phyloP scores from a whole-genome alignment of 208 protist genomes.

The Herpetomonas samuelpessoai region DNA sequence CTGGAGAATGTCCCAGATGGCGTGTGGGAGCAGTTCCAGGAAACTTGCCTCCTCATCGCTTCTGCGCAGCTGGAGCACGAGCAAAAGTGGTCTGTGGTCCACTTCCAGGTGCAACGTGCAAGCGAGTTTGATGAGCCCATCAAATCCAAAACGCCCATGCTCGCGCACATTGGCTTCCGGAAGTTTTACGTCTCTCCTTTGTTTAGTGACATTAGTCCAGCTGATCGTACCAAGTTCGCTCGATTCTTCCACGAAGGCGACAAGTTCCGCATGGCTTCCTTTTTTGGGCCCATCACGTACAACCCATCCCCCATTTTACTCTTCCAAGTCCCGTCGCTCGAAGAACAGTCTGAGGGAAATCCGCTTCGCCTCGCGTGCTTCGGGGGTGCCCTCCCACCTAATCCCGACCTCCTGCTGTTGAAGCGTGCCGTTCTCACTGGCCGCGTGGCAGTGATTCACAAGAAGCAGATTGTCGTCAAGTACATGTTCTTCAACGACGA shows the following conservation, averaged over 20 bases:
- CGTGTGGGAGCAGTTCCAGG: slow-evolving; percentile 34
- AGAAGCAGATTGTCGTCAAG: slow-evolving; percentile 94
- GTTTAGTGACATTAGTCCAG: slow-evolving; percentile 80
- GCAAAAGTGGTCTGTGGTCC: slow-evolving; percentile 90
- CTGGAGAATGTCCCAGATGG: slow-evolving; percentile 51
- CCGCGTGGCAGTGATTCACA: slow-evolving; percentile 86
- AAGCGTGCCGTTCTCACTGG: slow-evolving; percentile 78
- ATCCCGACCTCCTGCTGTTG: slow-evolving; percentile 79
- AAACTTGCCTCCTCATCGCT: slow-evolving; percentile 57
- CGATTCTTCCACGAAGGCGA: slow-evolving; percentile 84
- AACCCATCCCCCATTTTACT: slow-evolving; percentile 83
- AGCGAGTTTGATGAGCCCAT: slow-evolving; percentile 78
- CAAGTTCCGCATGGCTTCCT: slow-evolving; percentile 79
- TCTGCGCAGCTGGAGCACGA: slow-evolving; percentile 87
- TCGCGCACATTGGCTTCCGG: slow-evolving; percentile 85
- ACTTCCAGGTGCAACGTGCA: slow-evolving; percentile 77
- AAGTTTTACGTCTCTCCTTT: slow-evolving; percentile 91
- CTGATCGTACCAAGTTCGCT: slow-evolving; percentile 81
- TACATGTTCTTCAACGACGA: slow-evolving; percentile 96
- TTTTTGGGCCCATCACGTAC: slow-evolving; percentile 87
- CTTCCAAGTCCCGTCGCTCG: slow-evolving; percentile 81
- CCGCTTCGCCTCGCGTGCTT: slow-evolving; percentile 73
- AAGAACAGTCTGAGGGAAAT: slow-evolving; percentile 74
- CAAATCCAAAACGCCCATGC: slow-evolving; percentile 88
- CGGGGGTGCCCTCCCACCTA: slow-evolving; percentile 71